phyloP scores from a whole-genome alignment of 2,329 filamentous ascomycete genomes.

The Colletotrichum navitas region DNA sequence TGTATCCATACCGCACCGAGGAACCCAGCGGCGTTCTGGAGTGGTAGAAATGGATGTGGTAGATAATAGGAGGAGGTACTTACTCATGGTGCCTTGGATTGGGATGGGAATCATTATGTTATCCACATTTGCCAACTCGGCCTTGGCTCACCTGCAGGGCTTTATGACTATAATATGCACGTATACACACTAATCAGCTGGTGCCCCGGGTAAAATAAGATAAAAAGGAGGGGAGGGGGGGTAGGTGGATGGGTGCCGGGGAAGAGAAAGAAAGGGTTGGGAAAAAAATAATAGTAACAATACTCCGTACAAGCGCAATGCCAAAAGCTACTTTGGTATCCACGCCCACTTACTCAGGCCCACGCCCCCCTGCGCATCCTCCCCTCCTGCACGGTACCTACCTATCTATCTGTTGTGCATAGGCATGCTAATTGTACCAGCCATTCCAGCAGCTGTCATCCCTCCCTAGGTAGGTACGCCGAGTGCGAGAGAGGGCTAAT shows the following conservation, averaged over 20 bases:
- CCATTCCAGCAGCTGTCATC: slow-evolving; percentile 31
- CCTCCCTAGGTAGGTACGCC: not conserved
- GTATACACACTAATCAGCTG: not conserved
- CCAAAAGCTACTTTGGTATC: not conserved
- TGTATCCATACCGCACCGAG: not conserved
- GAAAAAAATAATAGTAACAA: not conserved
- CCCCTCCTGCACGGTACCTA: not conserved
- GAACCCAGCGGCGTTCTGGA: slow-evolving; percentile 2
- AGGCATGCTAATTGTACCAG: slow-evolving; percentile 30
- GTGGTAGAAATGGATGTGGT: not conserved
- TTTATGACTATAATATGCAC: not conserved
- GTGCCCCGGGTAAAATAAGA: not conserved
- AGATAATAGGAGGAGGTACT: not conserved
- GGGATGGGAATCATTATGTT: not conserved
- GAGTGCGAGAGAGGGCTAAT: slow-evolving; percentile 1
- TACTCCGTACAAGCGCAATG: too few relatives aligned
- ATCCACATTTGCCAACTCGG: slow-evolving; percentile 14
- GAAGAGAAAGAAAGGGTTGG: not conserved
- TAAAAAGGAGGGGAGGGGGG: not conserved
- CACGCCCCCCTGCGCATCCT: slow-evolving; percentile 6
- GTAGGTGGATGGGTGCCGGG: slow-evolving; percentile 5
- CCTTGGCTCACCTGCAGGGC: slow-evolving; percentile 35
- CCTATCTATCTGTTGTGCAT: slow-evolving; percentile 16
- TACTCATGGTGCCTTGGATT: not conserved
- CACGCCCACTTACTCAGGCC: not conserved